A percentile compares a stretch with the other conserved stretches of the same genome.
Conservation (phyloP, 140 eudicot genomes). For the Ambrosia hybrid region DNA sequence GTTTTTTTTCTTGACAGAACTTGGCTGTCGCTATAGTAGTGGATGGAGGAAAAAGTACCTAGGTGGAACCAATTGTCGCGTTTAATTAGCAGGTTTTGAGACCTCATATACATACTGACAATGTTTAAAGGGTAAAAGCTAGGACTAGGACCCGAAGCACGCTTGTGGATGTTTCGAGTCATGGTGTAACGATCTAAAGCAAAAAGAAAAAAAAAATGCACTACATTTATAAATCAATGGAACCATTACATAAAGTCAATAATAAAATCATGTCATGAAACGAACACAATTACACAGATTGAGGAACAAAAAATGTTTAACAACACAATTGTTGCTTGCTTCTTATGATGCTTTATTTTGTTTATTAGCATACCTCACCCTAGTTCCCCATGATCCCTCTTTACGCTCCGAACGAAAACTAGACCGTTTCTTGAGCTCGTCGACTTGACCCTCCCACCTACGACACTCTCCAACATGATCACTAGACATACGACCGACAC, state of each 20-base stretch:
- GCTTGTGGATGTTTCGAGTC: not conserved
- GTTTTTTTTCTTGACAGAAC: no score
- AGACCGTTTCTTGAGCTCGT: constrained; percentile 38
- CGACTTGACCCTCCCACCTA: constrained; percentile 45
- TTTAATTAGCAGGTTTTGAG: no score
- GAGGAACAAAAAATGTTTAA: constrained; percentile 5
- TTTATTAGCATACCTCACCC: constrained; percentile 34
- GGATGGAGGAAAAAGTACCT: no score
- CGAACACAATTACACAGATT: not conserved
- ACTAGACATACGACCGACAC: not conserved
- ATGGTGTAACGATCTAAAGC: not conserved
- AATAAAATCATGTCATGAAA: not conserved
- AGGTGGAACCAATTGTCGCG: no score
- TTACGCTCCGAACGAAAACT: constrained; percentile 13
- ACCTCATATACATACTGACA: no score
- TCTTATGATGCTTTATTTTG: constrained; percentile 10
- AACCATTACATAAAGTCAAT: not conserved
- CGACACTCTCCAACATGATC: constrained; percentile 25
- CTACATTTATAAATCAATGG: not conserved
- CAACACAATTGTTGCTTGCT: not conserved
- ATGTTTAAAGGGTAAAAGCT: not conserved
- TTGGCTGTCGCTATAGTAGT: no score
- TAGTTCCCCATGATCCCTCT: constrained; percentile 52
- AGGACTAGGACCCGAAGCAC: not conserved
- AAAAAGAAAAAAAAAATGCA: not conserved